phyloP scores from a whole-genome alignment of 768 basidiomycete genomes.

The Calocybe gangraenosa region DNA sequence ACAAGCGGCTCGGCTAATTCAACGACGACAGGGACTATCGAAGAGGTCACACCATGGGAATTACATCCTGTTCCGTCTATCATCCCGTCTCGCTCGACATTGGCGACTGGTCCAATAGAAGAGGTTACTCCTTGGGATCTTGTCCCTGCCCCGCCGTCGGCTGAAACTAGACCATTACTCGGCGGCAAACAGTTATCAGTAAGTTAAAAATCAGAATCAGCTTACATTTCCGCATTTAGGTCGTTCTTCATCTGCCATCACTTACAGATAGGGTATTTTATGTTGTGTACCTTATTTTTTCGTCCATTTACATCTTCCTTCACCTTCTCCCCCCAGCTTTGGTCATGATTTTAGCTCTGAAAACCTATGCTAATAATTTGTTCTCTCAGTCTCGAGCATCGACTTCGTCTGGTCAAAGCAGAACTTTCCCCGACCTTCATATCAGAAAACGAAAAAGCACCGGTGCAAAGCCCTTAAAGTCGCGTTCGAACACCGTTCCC shows the following conservation, averaged over 20 bases:
- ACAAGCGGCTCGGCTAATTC: constrained; percentile 19
- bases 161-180: constrained; percentile 3
- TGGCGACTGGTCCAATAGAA: constrained; percentile 23
- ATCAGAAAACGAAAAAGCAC: constrained; percentile 30
- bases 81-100: constrained; percentile 18
- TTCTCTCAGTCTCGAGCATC: constrained; percentile 23
- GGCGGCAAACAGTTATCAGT: constrained; percentile 18
- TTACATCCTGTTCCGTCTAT: constrained; percentile 22
- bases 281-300: no score
- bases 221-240: constrained; percentile 10
- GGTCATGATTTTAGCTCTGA: constrained; percentile 13
- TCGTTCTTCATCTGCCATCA: constrained; percentile 9
- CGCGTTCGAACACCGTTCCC: constrained; percentile 18
- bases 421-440: constrained; percentile 23
- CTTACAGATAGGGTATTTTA: constrained; percentile 4
- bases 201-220: constrained; percentile 13
- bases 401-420: constrained; percentile 22
- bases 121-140: constrained; percentile 32
- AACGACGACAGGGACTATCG: constrained; percentile 17
- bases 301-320: not conserved
- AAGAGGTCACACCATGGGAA: constrained; percentile 30
- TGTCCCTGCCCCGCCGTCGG: constrained; percentile 15
- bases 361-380: constrained; percentile 8
- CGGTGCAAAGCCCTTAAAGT: constrained; percentile 22
- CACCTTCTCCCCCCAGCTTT: constrained; percentile 6